Conservation (phyloP, 1,284 basidiomycete genomes). For the Rhodotorula sp. region DNA sequence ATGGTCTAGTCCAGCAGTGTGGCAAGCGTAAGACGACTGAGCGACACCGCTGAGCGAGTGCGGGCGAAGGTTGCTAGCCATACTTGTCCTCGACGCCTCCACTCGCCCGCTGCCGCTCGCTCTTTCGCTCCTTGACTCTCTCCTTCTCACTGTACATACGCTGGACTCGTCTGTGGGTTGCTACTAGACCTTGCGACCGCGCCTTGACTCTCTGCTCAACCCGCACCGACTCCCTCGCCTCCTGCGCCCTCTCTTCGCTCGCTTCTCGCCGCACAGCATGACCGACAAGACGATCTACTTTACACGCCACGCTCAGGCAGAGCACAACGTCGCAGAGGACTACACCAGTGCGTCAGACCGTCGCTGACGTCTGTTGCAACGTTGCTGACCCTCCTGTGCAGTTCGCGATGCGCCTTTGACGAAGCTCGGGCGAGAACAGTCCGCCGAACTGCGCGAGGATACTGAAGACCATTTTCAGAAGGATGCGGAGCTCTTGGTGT, state of each 20-base stretch:
- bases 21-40: too few species aligned
- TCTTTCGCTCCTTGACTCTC: not conserved
- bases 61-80: too few species aligned
- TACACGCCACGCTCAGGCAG: conserved; percentile 50
- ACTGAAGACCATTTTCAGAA: conserved; percentile 46
- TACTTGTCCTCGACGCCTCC: too few species aligned
- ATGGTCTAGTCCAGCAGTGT: too few species aligned
- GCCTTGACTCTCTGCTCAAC: not conserved
- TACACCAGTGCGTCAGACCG: conserved; percentile 45
- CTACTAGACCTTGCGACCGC: not conserved
- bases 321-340: conserved; percentile 47
- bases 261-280: not conserved
- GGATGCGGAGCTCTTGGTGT: conserved; percentile 48
- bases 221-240: not conserved
- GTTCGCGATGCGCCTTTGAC: conserved; percentile 50
- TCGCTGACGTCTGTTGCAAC: not conserved
- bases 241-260: not conserved
- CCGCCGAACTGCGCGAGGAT: conserved; percentile 43
- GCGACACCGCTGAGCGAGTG: too few species aligned
- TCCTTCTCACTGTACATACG: not conserved
- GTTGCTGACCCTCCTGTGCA: conserved; percentile 5
- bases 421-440: conserved; percentile 47
- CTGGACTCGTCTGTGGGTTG: not conserved
- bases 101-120: not conserved
- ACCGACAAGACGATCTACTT: conserved; percentile 47